Base-by-base conservation (phyloP, 2,329 filamentous ascomycete genomes). In the Ophiostoma novo-ulmi region DNA sequence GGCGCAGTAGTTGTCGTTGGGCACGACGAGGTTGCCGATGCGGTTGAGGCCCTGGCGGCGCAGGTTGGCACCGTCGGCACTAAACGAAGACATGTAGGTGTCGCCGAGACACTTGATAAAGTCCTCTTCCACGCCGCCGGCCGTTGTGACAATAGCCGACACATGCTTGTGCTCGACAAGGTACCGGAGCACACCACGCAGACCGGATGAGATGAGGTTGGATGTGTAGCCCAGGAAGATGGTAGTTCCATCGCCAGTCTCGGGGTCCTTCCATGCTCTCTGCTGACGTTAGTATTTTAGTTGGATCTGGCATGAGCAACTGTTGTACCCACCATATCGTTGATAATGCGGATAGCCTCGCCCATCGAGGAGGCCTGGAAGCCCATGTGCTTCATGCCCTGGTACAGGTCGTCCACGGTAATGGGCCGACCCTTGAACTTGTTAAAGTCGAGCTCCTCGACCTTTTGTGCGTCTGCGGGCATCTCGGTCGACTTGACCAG, bases 171-270 rank as follows among this genome's bases (percentile, higher is more conserved):
- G 93, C 81, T 98, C 87, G 64, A 96, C 94, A 0, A 99, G 87
- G 82, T 93, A 99, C 71, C 95, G 91, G 74, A 99, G 84, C 48
- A 94, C 94, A 75, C 97, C 94, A 70, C 95, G 88, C 39, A 99
- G 87, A 10, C 95, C 95, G 3, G 94, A 99, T 0, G 95, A 98
- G 77, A 99, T 97, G 76, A 99, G 85, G 79, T 99, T 99, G 68
- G 93, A 97, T 11, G 95, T 99, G 82, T 97, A 99, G 71, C 95
- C 95, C 10, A 99, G 87, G 80, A 99, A 98, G 76, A 99, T 94
- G 72, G 95, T 98, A 22, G 95, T 95, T 76, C 87, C 87, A 36
- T 91, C 88, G 17, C 87, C 88, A 1, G 91, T 91, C 77, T 94
- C 91, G 0, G 92, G 88, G 78, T 97, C 91, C 22, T 65, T 68